These are phyloP conservation scores for Gaillardinia entomophila DNA, from an alignment of 805 yeast genomes.

Conservation along the genomic window DNA sequence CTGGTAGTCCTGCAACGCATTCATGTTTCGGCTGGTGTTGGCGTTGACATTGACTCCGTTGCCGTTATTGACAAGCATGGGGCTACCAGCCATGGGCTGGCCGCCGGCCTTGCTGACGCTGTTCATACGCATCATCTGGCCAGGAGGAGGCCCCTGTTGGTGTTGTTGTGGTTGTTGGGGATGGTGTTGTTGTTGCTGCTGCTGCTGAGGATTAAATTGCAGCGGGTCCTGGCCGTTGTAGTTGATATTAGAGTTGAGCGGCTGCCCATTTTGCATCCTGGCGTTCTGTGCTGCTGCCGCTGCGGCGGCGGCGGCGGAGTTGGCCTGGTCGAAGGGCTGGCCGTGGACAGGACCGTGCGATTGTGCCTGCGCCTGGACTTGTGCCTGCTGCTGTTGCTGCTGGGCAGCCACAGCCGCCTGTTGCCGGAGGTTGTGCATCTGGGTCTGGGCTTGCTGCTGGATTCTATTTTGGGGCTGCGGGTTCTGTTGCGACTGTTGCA, in stretches of 20 bases:
- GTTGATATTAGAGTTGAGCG: too few relatives aligned
- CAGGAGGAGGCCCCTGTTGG: constrained; percentile 1
- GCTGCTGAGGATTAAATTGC: constrained; percentile 1
- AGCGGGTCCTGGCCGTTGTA: too few relatives aligned
- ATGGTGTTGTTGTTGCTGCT: constrained; percentile 5
- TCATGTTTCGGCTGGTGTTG: constrained; percentile 25
- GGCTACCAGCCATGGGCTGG: neutral
- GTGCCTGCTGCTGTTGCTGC: constrained; percentile 9
- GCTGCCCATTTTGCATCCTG: too few relatives aligned
- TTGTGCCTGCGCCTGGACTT: constrained; percentile 5
- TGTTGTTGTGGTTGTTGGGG: constrained; percentile 3
- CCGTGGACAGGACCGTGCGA: constrained; percentile 9
- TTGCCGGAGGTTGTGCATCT: constrained; percentile 46
- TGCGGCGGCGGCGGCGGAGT: constrained; percentile 3
- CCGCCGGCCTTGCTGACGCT: neutral
- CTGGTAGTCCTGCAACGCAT: constrained; percentile 77
- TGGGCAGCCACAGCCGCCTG: constrained; percentile 28
- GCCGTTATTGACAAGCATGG: constrained; percentile 1
- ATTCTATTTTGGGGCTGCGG: constrained; percentile 21
- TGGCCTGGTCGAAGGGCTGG: constrained; percentile 9
- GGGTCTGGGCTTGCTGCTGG: constrained; percentile 44
- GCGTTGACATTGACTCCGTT: constrained; percentile 3
- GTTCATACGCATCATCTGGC: constrained; percentile 2
- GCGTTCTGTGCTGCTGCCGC: constrained; percentile 5
- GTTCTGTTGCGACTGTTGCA: constrained; percentile 15